Evolutionary conservation across 2,329 filamentous ascomycete species (phyloP), one percentile per base, ranked within the genome.

Genomic region (Alternaria sp.): DNA sequence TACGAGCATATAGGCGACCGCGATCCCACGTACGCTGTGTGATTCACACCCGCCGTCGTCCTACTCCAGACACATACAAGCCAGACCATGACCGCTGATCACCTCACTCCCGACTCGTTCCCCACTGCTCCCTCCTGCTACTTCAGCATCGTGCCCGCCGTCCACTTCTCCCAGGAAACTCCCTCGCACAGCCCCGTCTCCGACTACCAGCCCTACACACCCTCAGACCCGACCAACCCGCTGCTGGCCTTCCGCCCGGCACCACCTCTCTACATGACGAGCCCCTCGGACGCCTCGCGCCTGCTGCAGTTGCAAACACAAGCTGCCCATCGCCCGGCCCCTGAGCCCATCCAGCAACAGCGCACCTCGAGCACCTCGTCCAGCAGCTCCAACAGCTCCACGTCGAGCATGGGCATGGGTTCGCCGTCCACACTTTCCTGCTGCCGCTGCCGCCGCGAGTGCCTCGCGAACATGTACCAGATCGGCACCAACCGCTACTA

Each of bases 401-500:
- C 60, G 14, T 71, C 68, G 4, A 65, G 66, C 9, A 66, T 64
- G 55, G 45, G 61, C 45, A 64, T 65, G 46, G 50, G 57, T 23
- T 70, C 71, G 5, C 67, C 65, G 6, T 68, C 70, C 0, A 65
- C 62, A 1, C 63, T 75, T 15, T 76, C 72, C 54, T 80, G 77
- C 68, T 75, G 71, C 28, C 76, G 78, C n/a, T 80, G 78, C 64
- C 77, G 76, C 43, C 75, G 77, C 49, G 71, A 72, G 43, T 75
- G 70, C 23, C 66, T 69, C 33, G 64, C 69, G 15, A 67, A 71
- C 64, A 80, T 81, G 77, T 72, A 80, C 66, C 71, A 75, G 25
- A 79, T 78, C 60, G 78, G 78, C 57, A 76, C 77, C 58, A 81
- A 81, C 64, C 71, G 76, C 30, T 81, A 80, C 71, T 82, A 82